These are phyloP conservation scores for Podaxis carcinomalis DNA, from an alignment of 768 basidiomycete genomes.

Conservation along the genomic window DNA sequence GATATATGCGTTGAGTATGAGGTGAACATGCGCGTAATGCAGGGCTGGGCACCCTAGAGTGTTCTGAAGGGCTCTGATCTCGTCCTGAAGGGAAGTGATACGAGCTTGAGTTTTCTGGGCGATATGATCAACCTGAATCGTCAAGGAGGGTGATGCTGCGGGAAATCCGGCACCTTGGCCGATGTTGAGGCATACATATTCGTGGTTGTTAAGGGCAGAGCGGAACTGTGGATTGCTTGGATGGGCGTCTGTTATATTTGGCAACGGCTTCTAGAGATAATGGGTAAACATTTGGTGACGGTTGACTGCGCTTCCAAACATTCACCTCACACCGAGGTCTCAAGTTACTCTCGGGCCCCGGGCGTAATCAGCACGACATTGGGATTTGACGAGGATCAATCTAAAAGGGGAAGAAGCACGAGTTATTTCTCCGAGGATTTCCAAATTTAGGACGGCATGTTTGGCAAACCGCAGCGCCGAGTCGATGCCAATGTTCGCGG, in stretches of 20 bases:
- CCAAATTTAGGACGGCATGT: neutral
- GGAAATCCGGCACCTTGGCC: conserved; percentile 15
- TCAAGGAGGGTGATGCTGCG: neutral
- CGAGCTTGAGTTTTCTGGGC: conserved; percentile 24
- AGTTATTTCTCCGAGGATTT: neutral
- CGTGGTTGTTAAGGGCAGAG: neutral
- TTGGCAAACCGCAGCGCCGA: conserved; percentile 4
- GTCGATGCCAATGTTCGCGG: neutral
- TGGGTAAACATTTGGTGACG: neutral
- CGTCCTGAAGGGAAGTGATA: conserved; percentile 20
- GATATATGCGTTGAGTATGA: neutral
- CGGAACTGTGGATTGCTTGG: neutral
- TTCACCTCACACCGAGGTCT: neutral
- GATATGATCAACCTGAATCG: neutral
- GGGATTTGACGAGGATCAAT: neutral
- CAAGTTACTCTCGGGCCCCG: neutral
- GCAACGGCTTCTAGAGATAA: neutral
- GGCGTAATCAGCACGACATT: conserved; percentile 8
- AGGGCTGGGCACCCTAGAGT: conserved; percentile 21
- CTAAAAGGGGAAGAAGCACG: neutral
- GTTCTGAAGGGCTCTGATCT: conserved; percentile 23
- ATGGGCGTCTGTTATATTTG: neutral
- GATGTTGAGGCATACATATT: conserved; percentile 26
- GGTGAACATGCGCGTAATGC: neutral
- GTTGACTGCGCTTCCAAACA: neutral